Evolutionary conservation across 2,329 filamentous ascomycete species (phyloP), one percentile per base, ranked within the genome.

Genomic region (Parastagonospora avenae): DNA sequence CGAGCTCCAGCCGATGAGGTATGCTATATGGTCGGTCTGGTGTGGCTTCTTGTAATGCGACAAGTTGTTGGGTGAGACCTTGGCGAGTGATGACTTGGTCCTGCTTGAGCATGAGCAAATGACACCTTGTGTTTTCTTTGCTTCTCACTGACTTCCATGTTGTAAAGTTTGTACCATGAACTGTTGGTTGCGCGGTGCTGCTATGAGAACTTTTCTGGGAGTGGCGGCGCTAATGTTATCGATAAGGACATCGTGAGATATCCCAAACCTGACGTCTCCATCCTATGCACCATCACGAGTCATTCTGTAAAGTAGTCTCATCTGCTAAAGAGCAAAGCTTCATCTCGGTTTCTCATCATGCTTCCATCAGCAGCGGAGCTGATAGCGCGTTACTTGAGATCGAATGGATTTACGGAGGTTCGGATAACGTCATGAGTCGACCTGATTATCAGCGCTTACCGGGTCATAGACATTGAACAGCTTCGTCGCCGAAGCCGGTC

Each of bases 401-500:
- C 68, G 4, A 76, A 74, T 52, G 73, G 72, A 31, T 78, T 75
- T 49, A 63, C 61, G 37, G 72, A 77, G 65, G 76, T 76, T 57
- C 32, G 45, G 40, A 37, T 27, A 51, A 60, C 59, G 48, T 52
- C 48, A 58, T 41, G 31, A 36, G 36, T 5, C 19, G 19, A 28
- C 16, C 12, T 11, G n/a, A 15, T 35, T 29, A 30, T 16, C 31
- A 30, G 15, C 15, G 30, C 52, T 65, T 35, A 68, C 38, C 24
- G 30, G 15, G 8, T n/a, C 11, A 14, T 62, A 86, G 76, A 85
- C 84, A 15, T 74, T 86, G 19, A 72, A 78, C 24, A 79, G 78
- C n/a, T 86, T 86, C 63, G 73, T 86, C 48, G 63, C 70, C 40
- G 84, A 86, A 67, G 82, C 83, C 8, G 79, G 76, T 5, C 72